Percentiles rank a stretch among this genome's conserved stretches.
Conservation (phyloP, 2,329 filamentous ascomycete species). For the Colletotrichum destructivum region DNA sequence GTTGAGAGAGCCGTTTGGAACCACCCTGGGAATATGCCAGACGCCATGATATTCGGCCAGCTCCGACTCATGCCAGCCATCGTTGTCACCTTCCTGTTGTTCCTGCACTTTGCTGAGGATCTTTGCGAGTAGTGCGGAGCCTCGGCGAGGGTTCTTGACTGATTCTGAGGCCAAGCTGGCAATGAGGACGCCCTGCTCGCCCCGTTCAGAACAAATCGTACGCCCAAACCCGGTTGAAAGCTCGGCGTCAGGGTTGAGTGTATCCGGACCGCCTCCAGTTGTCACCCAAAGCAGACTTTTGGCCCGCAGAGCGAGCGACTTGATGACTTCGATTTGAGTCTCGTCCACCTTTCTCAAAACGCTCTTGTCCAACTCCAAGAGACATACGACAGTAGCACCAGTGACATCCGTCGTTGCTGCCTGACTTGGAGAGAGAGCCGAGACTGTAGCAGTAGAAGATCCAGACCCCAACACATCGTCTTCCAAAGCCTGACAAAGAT, state of each 20-base stretch:
- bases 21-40: constrained; percentile 45
- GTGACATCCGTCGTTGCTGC: neutral
- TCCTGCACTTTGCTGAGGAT: no score
- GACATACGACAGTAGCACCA: neutral
- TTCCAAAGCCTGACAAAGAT: no score
- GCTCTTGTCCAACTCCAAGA: neutral
- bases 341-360: constrained; percentile 27
- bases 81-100: no score
- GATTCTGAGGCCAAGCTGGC: no score
- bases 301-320: neutral
- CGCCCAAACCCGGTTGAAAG: neutral
- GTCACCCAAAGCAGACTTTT: neutral
- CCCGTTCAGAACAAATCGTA: no score
- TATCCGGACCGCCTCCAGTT: neutral
- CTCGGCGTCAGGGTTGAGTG: constrained; percentile 2
- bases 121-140: no score
- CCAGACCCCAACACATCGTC: no score
- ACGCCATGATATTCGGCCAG: constrained; percentile 4
- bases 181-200: no score
- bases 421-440: no score
- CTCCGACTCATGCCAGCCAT: neutral
- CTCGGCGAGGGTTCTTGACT: no score
- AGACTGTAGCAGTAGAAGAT: no score
- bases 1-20: constrained; percentile 47
- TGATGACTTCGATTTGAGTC: neutral